These are phyloP conservation scores for Pseudozyma tsukubaensis DNA, from an alignment of 1,284 basidiomycete genomes.

Conservation along the genomic window DNA sequence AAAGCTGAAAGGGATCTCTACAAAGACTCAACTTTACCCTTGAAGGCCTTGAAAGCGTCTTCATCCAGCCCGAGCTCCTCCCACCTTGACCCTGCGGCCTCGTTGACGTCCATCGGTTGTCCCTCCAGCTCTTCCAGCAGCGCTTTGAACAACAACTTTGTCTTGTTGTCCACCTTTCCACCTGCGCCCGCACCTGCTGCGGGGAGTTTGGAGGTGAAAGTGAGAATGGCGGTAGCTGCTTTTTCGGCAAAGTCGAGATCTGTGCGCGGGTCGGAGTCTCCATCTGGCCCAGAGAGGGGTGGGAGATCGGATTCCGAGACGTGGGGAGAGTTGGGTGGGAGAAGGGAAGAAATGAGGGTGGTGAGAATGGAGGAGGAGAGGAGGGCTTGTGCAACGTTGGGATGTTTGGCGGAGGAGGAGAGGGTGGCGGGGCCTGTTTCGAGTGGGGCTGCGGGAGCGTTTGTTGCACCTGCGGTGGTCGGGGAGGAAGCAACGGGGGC, in stretches of 20 bases:
- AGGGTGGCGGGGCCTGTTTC: conserved; percentile 65
- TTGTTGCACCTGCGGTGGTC: conserved; percentile 1
- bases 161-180: not conserved
- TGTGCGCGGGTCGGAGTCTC: conserved; percentile 73
- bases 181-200: not conserved
- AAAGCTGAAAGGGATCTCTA: not conserved
- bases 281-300: conserved; percentile 76
- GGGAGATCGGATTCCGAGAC: no score
- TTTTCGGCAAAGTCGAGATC: conserved; percentile 88
- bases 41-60: conserved; percentile 8
- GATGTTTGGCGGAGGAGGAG: conserved; percentile 48
- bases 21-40: conserved; percentile 8
- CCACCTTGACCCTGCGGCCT: conserved; percentile 10
- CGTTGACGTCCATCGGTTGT: conserved; percentile 4
- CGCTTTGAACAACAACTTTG: conserved; percentile 4
- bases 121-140: conserved; percentile 19
- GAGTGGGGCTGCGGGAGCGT: conserved; percentile 51
- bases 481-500: conserved; percentile 15
- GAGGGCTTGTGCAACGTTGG: conserved; percentile 61
- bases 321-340: conserved; percentile 20
- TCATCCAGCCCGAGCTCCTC: conserved; percentile 23
- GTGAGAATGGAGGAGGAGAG: conserved; percentile 55
- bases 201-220: conserved; percentile 51
- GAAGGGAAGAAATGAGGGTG: conserved; percentile 60
- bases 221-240: conserved; percentile 73